Percentiles rank a stretch among this genome's conserved stretches.
These are phyloP conservation scores for Lycium ferocissimum DNA, from an alignment of 257 asterid genomes.

Conservation along the genomic window DNA sequence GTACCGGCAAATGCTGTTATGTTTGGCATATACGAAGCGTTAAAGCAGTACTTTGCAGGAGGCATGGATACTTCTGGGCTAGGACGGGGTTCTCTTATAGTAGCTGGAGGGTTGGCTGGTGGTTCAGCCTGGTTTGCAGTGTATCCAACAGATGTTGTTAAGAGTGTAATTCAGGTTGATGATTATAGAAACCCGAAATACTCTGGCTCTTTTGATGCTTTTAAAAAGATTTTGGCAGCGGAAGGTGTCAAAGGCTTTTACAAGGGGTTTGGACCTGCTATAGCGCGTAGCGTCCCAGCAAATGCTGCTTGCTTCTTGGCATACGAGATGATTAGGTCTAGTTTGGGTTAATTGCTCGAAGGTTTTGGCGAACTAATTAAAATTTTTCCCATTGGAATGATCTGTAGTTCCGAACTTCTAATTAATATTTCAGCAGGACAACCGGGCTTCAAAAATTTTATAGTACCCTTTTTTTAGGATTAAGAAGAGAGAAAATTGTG, in stretches of 20 bases:
- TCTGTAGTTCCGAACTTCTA: not conserved
- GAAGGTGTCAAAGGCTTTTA: conserved; percentile 83
- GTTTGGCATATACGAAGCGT: conserved; percentile 85
- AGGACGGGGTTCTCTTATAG: conserved; percentile 70
- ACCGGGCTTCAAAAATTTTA: not conserved
- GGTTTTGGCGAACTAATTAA: not conserved
- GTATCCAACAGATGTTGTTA: conserved; percentile 81
- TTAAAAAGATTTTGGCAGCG: conserved; percentile 65
- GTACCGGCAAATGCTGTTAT: conserved; percentile 84
- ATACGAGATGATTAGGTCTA: conserved; percentile 73
- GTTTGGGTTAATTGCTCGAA: conserved; percentile 62
- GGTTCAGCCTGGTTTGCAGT: conserved; percentile 73
- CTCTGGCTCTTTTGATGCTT: conserved; percentile 70
- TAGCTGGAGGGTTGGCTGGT: conserved; percentile 87
- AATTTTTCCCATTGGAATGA: not conserved
- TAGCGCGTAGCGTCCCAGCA: conserved; percentile 90
- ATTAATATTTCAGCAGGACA: not conserved
- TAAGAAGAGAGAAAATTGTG: not conserved
- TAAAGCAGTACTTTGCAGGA: conserved; percentile 71
- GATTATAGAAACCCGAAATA: conserved; percentile 76
- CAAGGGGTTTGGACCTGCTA: conserved; percentile 90
- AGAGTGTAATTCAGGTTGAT: conserved; percentile 81
- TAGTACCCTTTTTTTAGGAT: not conserved
- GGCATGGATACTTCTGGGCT: conserved; percentile 67
- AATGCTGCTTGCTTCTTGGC: conserved; percentile 92